Percentiles rank a stretch among this genome's conserved stretches.
These are phyloP conservation scores for Phytophthora boehmeriae DNA, from an alignment of 352 stramenopile genomes.

Conservation along the genomic window DNA sequence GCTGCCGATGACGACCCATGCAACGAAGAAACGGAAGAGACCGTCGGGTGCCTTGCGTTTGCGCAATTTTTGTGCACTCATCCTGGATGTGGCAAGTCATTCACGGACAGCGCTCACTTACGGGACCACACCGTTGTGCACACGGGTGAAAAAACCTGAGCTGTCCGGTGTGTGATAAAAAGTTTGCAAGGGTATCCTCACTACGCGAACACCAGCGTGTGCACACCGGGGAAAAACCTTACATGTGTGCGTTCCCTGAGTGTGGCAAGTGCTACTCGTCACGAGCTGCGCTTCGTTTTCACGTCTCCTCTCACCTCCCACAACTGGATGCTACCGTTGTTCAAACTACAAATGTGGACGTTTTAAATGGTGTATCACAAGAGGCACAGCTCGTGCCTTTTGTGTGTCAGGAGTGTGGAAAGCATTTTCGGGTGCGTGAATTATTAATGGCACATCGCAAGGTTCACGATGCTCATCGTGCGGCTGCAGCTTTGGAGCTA, in stretches of 20 bases:
- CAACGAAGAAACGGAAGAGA: conserved; percentile 48
- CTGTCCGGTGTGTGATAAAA: conserved; percentile 52
- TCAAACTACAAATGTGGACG: conserved; percentile 1
- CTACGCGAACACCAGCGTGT: conserved; percentile 71
- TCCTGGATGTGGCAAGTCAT: conserved; percentile 70
- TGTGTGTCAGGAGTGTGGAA: conserved; percentile 32
- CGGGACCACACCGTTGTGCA: conserved; percentile 78
- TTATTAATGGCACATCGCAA: conserved; percentile 36
- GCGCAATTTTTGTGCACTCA: conserved; percentile 77
- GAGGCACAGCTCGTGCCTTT: conserved; percentile 11
- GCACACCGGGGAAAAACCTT: conserved; percentile 78
- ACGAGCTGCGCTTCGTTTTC: conserved; percentile 65
- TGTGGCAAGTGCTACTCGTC: conserved; percentile 77
- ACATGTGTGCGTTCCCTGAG: conserved; percentile 49
- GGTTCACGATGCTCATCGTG: conserved; percentile 20
- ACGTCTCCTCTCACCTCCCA: conserved; percentile 43
- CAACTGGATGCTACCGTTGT: conserved; percentile 5
- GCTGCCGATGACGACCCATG: conserved; percentile 8
- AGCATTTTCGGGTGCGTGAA: conserved; percentile 37
- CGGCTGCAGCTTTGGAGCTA: conserved; percentile 17
- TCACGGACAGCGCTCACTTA: conserved; percentile 71
- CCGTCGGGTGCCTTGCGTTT: conserved; percentile 49
- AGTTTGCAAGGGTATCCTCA: conserved; percentile 59
- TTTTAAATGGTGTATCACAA: neutral
- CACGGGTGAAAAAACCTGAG: conserved; percentile 67